Percentiles rank a stretch among this genome's conserved stretches.
Conservation (phyloP, 768 basidiomycete species). For the Austroboletus festivus region DNA sequence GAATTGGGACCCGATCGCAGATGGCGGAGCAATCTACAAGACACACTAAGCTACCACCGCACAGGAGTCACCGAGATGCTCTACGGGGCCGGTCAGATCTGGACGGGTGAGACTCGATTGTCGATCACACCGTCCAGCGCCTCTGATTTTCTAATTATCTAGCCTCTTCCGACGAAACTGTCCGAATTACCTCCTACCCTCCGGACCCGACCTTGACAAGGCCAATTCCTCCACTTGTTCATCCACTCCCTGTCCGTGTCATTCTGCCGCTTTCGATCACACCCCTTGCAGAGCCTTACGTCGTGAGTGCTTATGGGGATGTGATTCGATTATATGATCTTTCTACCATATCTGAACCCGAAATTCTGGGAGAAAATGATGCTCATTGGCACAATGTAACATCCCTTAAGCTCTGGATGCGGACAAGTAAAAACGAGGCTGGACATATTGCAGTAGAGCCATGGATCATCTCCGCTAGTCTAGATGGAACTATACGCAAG, state of each 20-base stretch:
- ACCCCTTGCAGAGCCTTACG: conserved; percentile 64
- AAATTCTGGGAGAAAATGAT: conserved; percentile 70
- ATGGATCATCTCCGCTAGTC: conserved; percentile 79
- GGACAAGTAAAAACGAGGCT: conserved; percentile 43
- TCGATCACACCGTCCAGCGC: neutral
- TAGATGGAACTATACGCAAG: conserved; percentile 84
- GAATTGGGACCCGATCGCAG: conserved; percentile 39
- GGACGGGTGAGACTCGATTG: conserved; percentile 65
- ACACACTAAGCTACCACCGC: conserved; percentile 70
- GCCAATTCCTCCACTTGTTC: conserved; percentile 50
- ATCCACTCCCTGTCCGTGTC: conserved; percentile 65
- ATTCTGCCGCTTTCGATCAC: conserved; percentile 68
- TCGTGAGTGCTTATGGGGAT: conserved; percentile 84
- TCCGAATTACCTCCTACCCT: conserved; percentile 55
- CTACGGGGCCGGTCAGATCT: conserved; percentile 68
- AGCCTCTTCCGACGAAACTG: conserved; percentile 91
- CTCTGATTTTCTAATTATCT: conserved; percentile 4
- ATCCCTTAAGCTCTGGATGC: conserved; percentile 69
- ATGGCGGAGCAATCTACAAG: conserved; percentile 49
- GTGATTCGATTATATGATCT: conserved; percentile 78
- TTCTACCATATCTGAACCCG: conserved; percentile 62
- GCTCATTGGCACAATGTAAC: conserved; percentile 92
- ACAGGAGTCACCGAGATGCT: conserved; percentile 77
- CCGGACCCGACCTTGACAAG: conserved; percentile 30
- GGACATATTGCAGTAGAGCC: conserved; percentile 56